phyloP scores from a whole-genome alignment of 441 rosid species.

The Croton laevigatus region DNA sequence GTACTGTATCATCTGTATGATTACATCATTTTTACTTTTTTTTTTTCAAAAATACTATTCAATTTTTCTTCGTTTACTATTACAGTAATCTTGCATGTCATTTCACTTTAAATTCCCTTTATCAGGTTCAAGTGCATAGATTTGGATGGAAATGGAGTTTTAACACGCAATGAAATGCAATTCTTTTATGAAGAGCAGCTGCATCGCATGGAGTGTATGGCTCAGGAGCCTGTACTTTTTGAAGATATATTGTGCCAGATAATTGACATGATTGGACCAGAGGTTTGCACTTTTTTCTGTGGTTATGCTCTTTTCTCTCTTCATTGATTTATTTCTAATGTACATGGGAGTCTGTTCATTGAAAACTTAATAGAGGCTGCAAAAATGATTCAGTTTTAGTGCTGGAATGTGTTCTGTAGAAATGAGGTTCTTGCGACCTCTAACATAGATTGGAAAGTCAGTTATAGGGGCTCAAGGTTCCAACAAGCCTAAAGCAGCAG shows the following conservation, averaged over 20 bases:
- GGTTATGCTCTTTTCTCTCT: slow-evolving; percentile 8
- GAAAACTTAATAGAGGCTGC: background rate
- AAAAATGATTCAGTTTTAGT: background rate
- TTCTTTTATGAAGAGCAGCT: slow-evolving; percentile 97
- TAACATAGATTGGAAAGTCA: background rate
- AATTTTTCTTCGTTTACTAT: too few relatives aligned
- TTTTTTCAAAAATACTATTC: slow-evolving; percentile 1
- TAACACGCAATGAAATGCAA: slow-evolving; percentile 90
- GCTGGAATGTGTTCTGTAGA: slow-evolving; percentile 1
- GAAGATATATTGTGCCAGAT: slow-evolving; percentile 97
- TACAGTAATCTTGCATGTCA: background rate
- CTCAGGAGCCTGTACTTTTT: slow-evolving; percentile 93
- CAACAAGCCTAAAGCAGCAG: background rate
- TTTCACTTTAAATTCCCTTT: slow-evolving; percentile 20
- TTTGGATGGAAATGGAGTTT: slow-evolving; percentile 90
- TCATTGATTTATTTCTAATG: slow-evolving; percentile 4
- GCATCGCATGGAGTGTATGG: slow-evolving; percentile 99
- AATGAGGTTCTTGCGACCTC: slow-evolving; percentile 12
- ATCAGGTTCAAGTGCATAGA: slow-evolving; percentile 93
- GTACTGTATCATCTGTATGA: background rate
- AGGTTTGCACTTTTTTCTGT: slow-evolving; percentile 42
- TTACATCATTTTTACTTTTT: background rate
- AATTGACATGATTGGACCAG: slow-evolving; percentile 91
- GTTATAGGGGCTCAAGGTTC: background rate
- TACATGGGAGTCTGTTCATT: slow-evolving; percentile 1